Percentiles rank a stretch among this genome's conserved stretches.
Evolutionary conservation across 129 eudicot genomes (phyloP).

Genomic region (Tagetes erecta): DNA sequence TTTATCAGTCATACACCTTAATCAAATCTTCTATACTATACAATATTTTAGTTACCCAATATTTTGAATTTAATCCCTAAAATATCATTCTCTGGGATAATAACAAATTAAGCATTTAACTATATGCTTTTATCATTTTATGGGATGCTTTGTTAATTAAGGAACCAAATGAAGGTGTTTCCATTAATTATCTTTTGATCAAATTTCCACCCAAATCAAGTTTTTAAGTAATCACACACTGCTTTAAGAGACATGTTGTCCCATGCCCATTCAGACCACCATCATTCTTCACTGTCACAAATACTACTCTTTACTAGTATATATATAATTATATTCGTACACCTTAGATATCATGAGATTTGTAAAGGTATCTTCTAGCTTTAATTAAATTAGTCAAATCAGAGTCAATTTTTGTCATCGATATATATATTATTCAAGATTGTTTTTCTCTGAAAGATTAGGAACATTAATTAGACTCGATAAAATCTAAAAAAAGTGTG

Average conservation of each 20-base stretch:
- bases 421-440: background rate
- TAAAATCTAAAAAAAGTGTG: too few relatives aligned
- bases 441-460: too few relatives aligned
- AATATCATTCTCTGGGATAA: slow-evolving; percentile 1
- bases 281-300: slow-evolving; percentile 29
- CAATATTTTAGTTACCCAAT: too few relatives aligned
- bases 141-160: slow-evolving; percentile 20
- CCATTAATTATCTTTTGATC: slow-evolving; percentile 25
- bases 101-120: background rate
- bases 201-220: slow-evolving; percentile 23
- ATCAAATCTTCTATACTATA: background rate
- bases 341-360: background rate
- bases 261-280: slow-evolving; percentile 32
- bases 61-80: background rate
- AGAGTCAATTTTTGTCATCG: background rate
- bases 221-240: slow-evolving; percentile 20
- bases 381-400: background rate
- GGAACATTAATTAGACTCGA: too few relatives aligned
- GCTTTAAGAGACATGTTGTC: slow-evolving; percentile 44
- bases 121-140: slow-evolving; percentile 13
- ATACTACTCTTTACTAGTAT: slow-evolving; percentile 1
- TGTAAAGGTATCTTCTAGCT: background rate
- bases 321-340: background rate
- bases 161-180: slow-evolving; percentile 39
- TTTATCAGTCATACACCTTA: background rate